phyloP scores from a whole-genome alignment of 164 flowering plant genomes.

The Pachysandra terminalis region DNA sequence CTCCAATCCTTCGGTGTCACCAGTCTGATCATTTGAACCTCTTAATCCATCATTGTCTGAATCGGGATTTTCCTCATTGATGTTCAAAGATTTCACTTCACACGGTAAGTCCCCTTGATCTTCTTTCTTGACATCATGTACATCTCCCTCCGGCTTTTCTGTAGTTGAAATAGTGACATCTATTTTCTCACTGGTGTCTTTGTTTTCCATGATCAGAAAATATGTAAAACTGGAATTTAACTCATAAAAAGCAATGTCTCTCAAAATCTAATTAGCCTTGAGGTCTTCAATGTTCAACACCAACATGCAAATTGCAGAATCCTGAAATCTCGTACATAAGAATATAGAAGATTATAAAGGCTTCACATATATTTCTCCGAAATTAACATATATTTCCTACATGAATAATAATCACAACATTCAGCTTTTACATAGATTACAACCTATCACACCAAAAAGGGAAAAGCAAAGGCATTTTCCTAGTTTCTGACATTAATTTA shows the following conservation, averaged over 20 bases:
- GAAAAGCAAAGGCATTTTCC: not conserved
- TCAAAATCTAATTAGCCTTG: not conserved
- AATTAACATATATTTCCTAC: not conserved
- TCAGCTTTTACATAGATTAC: not conserved
- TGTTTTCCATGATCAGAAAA: constrained; percentile 23
- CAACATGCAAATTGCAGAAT: not conserved
- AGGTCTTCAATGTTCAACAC: constrained; percentile 1
- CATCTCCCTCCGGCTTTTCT: constrained; percentile 5
- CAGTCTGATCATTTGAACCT: constrained; percentile 8
- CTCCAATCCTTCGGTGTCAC: constrained; percentile 12
- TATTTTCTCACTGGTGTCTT: constrained; percentile 16
- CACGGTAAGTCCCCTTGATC: constrained; percentile 19
- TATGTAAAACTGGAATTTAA: not conserved
- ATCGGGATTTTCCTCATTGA: constrained; percentile 16
- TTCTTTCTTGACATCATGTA: constrained; percentile 7
- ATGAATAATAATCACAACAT: not conserved
- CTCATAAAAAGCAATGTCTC: not conserved
- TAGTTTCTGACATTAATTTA: not conserved
- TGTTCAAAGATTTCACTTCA: constrained; percentile 23
- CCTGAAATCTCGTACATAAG: not conserved
- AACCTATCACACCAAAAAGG: not conserved
- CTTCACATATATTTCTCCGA: not conserved
- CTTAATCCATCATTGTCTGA: constrained; percentile 14
- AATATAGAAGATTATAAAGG: not conserved
- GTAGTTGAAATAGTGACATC: constrained; percentile 9